phyloP scores from a whole-genome alignment of 805 yeast species.

The Yarrowia divulgata region DNA sequence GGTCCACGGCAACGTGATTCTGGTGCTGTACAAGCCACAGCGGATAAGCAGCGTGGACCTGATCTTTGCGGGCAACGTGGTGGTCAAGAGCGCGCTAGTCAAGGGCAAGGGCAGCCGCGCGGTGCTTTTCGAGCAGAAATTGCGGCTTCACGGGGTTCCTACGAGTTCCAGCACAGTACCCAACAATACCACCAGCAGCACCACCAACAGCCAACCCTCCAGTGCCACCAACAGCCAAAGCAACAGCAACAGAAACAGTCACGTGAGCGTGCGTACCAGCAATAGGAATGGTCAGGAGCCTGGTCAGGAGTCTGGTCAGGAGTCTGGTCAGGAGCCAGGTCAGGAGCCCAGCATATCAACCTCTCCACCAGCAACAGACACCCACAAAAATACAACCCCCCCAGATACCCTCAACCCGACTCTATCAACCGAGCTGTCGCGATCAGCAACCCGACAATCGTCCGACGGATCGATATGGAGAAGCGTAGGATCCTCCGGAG shows the following conservation, averaged over 20 bases:
- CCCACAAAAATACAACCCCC: neutral
- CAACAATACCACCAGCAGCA: neutral
- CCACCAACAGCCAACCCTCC: neutral
- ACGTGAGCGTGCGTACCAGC: neutral
- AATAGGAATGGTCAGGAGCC: neutral
- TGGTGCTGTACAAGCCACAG: constrained; percentile 47
- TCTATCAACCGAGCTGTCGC: neutral
- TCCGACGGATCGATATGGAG: constrained; percentile 17
- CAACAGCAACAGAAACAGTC: constrained; percentile 1
- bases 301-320: too few relatives aligned
- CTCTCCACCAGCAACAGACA: neutral
- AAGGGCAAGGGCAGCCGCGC: constrained; percentile 47
- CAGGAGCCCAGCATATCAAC: neutral
- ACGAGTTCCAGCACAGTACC: neutral
- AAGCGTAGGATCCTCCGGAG: neutral
- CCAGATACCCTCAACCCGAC: too few relatives aligned
- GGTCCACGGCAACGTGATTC: constrained; percentile 49
- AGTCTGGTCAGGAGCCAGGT: too few relatives aligned
- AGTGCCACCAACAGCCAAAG: neutral
- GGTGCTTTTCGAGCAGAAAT: constrained; percentile 47
- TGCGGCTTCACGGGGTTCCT: constrained; percentile 6
- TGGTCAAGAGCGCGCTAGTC: constrained; percentile 47
- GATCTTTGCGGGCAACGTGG: constrained; percentile 47
- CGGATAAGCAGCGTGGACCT: constrained; percentile 45
- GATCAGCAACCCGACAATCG: neutral